These are phyloP conservation scores for Lactifluus subvellereus DNA, from an alignment of 768 basidiomycete genomes.

Conservation along the genomic window DNA sequence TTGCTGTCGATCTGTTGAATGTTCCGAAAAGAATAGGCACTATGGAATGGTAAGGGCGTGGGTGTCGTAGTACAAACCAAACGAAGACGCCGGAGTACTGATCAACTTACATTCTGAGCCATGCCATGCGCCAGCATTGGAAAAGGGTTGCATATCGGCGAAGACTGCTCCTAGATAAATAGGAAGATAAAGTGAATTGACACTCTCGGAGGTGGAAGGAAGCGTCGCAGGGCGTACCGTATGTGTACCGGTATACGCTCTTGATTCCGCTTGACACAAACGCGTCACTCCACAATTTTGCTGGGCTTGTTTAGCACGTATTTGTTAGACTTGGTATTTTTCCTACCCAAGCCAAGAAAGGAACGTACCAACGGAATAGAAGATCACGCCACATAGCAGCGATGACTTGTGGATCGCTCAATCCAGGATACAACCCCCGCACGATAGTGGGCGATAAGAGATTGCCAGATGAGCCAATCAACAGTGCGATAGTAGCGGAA, in stretches of 20 bases:
- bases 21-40: constrained; percentile 29
- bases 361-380: constrained; percentile 3
- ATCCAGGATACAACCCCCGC: not conserved
- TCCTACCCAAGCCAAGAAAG: too few relatives aligned
- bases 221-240: not conserved
- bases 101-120: constrained; percentile 1
- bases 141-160: not conserved
- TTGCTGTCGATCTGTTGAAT: constrained; percentile 27
- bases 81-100: too few relatives aligned
- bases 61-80: not conserved
- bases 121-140: not conserved
- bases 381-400: constrained; percentile 1
- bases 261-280: constrained; percentile 1
- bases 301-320: not conserved
- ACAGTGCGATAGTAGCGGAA: not conserved
- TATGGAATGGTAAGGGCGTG: not conserved
- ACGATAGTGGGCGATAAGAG: not conserved
- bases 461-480: not conserved
- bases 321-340: too few relatives aligned
- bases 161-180: constrained; percentile 2
- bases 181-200: not conserved
- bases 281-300: constrained; percentile 16
- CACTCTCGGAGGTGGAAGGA: too few relatives aligned
- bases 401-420: constrained; percentile 4
- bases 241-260: constrained; percentile 13